Conservation (phyloP, 2,329 filamentous ascomycete genomes). For the Aspergillus pseudoterreus region DNA sequence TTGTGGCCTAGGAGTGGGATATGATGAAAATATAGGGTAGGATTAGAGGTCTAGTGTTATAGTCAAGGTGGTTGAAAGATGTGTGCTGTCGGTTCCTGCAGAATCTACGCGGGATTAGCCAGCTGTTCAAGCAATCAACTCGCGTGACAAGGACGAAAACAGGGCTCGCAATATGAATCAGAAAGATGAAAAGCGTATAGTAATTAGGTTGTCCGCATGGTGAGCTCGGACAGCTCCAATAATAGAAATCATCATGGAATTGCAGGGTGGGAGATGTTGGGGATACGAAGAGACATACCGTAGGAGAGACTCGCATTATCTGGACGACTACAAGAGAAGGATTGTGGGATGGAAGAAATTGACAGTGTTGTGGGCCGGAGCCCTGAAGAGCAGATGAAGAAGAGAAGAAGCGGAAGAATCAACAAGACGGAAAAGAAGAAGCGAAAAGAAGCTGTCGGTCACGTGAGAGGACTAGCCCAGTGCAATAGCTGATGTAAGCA, state of each 20-base stretch:
- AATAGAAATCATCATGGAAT: constrained; percentile 56
- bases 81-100: constrained; percentile 32
- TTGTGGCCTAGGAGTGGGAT: constrained; percentile 5
- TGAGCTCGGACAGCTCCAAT: constrained; percentile 76
- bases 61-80: constrained; percentile 23
- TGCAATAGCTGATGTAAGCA: too few relatives aligned
- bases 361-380: constrained; percentile 20
- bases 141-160: neutral
- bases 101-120: constrained; percentile 27
- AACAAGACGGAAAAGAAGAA: neutral
- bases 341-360: neutral
- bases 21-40: constrained; percentile 8
- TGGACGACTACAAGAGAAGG: constrained; percentile 4
- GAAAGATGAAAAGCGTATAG: constrained; percentile 49
- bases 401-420: constrained; percentile 6
- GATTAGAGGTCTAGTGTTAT: neutral
- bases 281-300: constrained; percentile 23
- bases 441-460: constrained; percentile 11
- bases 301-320: constrained; percentile 27
- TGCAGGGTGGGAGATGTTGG: neutral
- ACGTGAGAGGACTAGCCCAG: neutral
- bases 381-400: constrained; percentile 17
- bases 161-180: constrained; percentile 17
- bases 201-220: constrained; percentile 57
- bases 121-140: constrained; percentile 2